These are phyloP conservation scores for Paxillus ammoniavirescens DNA, from an alignment of 768 basidiomycete genomes.

Conservation along the genomic window DNA sequence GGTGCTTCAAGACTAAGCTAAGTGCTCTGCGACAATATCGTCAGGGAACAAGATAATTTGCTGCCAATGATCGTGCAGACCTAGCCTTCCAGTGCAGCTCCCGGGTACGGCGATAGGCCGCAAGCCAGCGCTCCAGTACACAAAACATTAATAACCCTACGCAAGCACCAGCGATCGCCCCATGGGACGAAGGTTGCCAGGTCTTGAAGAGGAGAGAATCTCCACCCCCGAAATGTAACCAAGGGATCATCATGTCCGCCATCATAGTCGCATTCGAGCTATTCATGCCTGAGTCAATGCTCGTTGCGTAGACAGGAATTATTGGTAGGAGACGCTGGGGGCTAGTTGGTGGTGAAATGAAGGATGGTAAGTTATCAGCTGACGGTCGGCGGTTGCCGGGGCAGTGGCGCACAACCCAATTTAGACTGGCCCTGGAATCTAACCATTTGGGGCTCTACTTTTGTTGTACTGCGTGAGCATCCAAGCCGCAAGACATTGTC, in stretches of 20 bases:
- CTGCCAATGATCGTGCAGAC: slow-evolving; percentile 34
- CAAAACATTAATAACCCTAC: slow-evolving; percentile 68
- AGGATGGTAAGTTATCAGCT: neutral
- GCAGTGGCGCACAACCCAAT: neutral
- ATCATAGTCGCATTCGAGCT: slow-evolving; percentile 12
- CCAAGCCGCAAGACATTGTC: neutral
- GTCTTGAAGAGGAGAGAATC: slow-evolving; percentile 66
- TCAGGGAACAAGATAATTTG: neutral
- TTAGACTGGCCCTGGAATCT: neutral
- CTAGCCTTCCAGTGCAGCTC: slow-evolving; percentile 58
- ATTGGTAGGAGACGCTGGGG: neutral
- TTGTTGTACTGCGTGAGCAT: neutral
- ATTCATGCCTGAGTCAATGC: slow-evolving; percentile 3
- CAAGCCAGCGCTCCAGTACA: slow-evolving; percentile 67
- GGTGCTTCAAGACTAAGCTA: slow-evolving; percentile 1
- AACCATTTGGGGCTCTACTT: no score
- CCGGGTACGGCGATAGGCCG: slow-evolving; percentile 51
- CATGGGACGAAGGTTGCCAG: slow-evolving; percentile 66
- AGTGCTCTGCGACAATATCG: slow-evolving; percentile 8
- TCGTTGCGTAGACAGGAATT: neutral
- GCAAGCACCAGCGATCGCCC: slow-evolving; percentile 73
- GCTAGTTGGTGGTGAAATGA: neutral
- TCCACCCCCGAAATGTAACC: slow-evolving; percentile 64
- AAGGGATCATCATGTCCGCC: slow-evolving; percentile 55
- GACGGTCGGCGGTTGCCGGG: neutral